Evolutionary conservation across 176 grass and related monocot species (phyloP), one percentile per base, ranked within the genome.

Genomic region (Cocos nucifera): DNA sequence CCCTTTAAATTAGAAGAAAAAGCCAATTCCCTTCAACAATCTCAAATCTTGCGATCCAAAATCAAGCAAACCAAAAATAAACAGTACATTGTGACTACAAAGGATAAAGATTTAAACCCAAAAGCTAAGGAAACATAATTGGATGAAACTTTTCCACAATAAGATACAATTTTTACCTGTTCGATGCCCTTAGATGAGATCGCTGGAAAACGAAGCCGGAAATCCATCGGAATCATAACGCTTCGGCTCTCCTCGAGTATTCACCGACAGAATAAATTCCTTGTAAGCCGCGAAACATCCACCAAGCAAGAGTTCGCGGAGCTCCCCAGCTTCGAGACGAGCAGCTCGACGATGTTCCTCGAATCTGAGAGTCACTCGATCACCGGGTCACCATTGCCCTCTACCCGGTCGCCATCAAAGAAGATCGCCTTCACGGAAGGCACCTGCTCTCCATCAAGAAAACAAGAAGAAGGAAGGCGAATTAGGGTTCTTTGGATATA

Each of bases 391-490:
- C 80, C 78, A 8, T 80, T 82, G 52, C 80, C 61, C 17, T 66
- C 57, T 16, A 87, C 78, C 54, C 73, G 77, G 72, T 96, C 92
- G 25, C 86, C 92, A 22, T 70, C 79, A 73, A 90, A 96, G 21
- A 96, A 85, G 26, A 90, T 80, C n/a, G 75, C 83, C 39, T 96
- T 88, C 35, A 63, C 49, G 32, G 67, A 74, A 22, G 92, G 92
- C 56, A 83, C 63, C 92, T 96, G 68, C 22, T 19, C n/a, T 32
- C 19, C 22, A 62, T 56, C 21, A 58, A 21, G 54, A 65, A 21
- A 19, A 44, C 51, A 7, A 15, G 16, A 61, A 12, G 51, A 23
- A 50, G 25, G 30, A 53, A 26, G 6, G 4, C 8, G 28, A 3
- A 20, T 65, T 29, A 81, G 53, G 49, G 49, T 21, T 21, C 21